Evolutionary conservation across 1,284 basidiomycete genomes (phyloP).

Genomic region (Tylopilus sp.): DNA sequence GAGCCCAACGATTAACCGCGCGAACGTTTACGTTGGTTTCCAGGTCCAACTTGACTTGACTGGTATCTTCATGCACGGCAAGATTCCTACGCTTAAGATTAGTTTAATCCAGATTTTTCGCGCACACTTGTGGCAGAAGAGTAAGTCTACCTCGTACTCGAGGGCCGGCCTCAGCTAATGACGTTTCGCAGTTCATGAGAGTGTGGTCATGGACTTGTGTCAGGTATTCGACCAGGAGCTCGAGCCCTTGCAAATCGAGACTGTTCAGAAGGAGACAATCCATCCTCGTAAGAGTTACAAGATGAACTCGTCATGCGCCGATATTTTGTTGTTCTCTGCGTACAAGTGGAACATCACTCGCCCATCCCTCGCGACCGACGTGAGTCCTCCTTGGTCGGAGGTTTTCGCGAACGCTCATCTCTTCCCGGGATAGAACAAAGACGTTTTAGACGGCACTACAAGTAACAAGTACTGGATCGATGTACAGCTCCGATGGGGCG

Average conservation of each 20-base stretch:
- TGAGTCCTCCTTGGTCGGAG: conserved; percentile 35
- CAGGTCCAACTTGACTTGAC: conserved; percentile 98
- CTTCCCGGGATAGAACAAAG: conserved; percentile 69
- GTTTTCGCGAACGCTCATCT: conserved; percentile 4
- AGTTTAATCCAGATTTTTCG: conserved; percentile 99
- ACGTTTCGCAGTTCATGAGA: conserved; percentile 63
- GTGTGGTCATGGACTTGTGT: conserved; percentile 97
- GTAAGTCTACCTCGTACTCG: conserved; percentile 42
- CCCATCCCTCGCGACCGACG: conserved; percentile 93
- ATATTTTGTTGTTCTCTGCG: conserved; percentile 95
- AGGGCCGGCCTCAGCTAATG: conserved; percentile 10
- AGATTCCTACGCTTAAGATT: conserved; percentile 97
- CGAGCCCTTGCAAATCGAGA: conserved; percentile 97
- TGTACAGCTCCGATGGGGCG: conserved; percentile 97
- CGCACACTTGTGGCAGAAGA: conserved; percentile 99
- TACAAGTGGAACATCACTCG: conserved; percentile 99
- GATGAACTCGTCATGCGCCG: conserved; percentile 98
- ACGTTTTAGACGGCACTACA: conserved; percentile 94
- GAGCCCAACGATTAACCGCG: conserved; percentile 97
- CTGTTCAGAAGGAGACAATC: conserved; percentile 99
- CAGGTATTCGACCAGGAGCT: conserved; percentile 99
- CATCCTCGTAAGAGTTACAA: conserved; percentile 99
- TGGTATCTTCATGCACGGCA: conserved; percentile 95
- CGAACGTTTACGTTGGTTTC: conserved; percentile 99
- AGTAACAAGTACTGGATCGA: conserved; percentile 99